Conservation (phyloP, 345 rosid genomes). For the Heritiera littoralis region DNA sequence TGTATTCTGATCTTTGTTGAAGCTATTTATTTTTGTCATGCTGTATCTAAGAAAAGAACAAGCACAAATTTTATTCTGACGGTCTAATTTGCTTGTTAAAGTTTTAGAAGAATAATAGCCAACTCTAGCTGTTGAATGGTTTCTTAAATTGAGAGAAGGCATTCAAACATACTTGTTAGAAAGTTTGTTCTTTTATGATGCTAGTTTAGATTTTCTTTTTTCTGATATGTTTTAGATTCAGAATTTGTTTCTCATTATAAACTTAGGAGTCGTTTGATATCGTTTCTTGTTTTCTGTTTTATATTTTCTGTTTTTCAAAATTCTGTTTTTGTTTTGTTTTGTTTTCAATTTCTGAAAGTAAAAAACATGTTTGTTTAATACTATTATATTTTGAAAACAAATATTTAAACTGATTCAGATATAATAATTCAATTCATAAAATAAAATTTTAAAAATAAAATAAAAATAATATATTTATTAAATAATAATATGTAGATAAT, state of each 20-base stretch:
- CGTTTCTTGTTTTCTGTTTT: no score
- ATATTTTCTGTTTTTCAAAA: no score
- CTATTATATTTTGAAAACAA: no score
- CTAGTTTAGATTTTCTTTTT: background rate
- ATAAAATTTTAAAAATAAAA: no score
- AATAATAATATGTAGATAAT: no score
- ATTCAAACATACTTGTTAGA: background rate
- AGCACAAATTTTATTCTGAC: slow-evolving; percentile 4
- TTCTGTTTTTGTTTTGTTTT: no score
- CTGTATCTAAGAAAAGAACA: background rate
- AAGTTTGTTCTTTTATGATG: background rate
- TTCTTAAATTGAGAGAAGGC: background rate
- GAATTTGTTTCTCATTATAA: background rate
- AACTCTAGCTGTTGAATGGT: background rate
- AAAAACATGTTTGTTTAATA: no score
- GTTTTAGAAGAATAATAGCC: background rate
- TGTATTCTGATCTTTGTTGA: background rate
- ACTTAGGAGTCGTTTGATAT: background rate
- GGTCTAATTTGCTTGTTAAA: background rate
- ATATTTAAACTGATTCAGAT: no score
- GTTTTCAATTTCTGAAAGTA: no score
- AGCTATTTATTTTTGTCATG: background rate
- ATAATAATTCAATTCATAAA: no score
- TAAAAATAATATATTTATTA: no score
- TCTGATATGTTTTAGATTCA: background rate